Evolutionary conservation across 2,329 filamentous ascomycete species (phyloP).

Genomic region (Claviceps monticola): DNA sequence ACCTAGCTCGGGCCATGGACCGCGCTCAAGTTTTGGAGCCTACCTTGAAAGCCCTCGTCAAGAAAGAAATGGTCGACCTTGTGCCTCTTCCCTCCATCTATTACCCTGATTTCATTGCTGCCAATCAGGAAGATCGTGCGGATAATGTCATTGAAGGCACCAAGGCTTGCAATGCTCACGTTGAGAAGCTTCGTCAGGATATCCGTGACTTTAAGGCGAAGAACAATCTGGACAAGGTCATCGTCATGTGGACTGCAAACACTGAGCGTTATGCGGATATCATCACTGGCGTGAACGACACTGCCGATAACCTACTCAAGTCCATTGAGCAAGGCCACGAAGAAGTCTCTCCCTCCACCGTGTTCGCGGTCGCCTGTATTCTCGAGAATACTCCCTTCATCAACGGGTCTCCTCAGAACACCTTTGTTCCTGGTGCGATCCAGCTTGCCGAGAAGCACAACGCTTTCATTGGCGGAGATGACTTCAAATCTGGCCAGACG

Average conservation of each 20-base stretch:
- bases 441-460: constrained; percentile 75
- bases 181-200: constrained; percentile 84
- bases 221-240: constrained; percentile 83
- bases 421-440: constrained; percentile 87
- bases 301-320: constrained; percentile 81
- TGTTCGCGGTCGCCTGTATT: constrained; percentile 91
- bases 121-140: constrained; percentile 93
- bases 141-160: constrained; percentile 76
- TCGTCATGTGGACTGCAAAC: constrained; percentile 97
- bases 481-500: constrained; percentile 99
- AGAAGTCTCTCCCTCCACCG: constrained; percentile 87
- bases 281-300: constrained; percentile 83
- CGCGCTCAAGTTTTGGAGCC: constrained; percentile 90
- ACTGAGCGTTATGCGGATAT: constrained; percentile 93
- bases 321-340: constrained; percentile 76
- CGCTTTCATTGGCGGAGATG: constrained; percentile 90
- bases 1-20: constrained; percentile 86
- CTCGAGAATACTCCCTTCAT: constrained; percentile 87
- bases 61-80: constrained; percentile 86
- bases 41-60: constrained; percentile 76
- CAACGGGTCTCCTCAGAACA: constrained; percentile 98
- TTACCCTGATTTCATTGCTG: constrained; percentile 98
- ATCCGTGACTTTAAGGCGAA: constrained; percentile 86
- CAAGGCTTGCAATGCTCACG: constrained; percentile 76
- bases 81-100: constrained; percentile 88